These are phyloP conservation scores for Vickermania ingenoplastis DNA, from an alignment of 208 protist genomes.

Conservation along the genomic window DNA sequence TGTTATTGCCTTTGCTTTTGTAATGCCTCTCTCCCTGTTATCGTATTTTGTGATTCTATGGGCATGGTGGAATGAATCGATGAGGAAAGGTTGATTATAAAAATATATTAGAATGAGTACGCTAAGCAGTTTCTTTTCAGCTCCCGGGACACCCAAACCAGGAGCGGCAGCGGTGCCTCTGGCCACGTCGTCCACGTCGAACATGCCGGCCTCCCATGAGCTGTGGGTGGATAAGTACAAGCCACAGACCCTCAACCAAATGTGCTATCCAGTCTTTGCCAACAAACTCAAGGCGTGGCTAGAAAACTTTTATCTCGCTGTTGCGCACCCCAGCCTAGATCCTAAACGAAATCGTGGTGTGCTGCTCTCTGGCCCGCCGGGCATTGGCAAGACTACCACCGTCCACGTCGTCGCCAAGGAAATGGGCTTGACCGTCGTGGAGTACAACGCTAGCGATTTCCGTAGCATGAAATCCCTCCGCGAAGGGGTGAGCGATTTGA, in stretches of 20 bases:
- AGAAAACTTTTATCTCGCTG: constrained; percentile 62
- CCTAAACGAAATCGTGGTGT: constrained; percentile 57
- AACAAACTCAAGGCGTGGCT: constrained; percentile 91
- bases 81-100: too few species aligned
- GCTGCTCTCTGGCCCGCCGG: constrained; percentile 95
- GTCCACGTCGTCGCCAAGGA: constrained; percentile 87
- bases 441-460: constrained; percentile 99
- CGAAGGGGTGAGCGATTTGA: constrained; percentile 64
- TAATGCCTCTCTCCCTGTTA: too few species aligned
- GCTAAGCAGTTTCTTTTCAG: background rate
- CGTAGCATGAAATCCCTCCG: constrained; percentile 91
- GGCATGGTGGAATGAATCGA: too few species aligned
- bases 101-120: background rate
- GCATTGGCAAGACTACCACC: constrained; percentile 98
- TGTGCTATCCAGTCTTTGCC: constrained; percentile 87
- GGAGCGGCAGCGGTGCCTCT: background rate
- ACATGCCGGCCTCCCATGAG: too few species aligned
- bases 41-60: too few species aligned
- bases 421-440: constrained; percentile 89
- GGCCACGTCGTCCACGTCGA: background rate
- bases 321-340: constrained; percentile 11
- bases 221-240: constrained; percentile 98
- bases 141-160: too few species aligned
- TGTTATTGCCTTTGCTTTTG: too few species aligned
- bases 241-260: constrained; percentile 76